Base-by-base conservation (phyloP, 129 eudicot species). In the Flaveria brownii region DNA sequence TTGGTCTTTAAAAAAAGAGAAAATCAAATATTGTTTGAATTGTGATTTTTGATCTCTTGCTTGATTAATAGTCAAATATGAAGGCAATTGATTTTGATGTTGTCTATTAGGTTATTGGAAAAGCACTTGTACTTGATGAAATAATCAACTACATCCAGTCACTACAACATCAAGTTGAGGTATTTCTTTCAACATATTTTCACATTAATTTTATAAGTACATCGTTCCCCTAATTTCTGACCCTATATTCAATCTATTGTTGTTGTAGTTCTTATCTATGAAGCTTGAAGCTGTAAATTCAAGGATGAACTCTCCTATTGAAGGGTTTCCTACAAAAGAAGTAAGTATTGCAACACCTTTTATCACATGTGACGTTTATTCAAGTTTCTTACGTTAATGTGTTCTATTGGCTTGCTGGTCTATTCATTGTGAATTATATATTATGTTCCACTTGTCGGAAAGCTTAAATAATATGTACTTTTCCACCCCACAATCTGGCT, bases 251-350 rank as follows among this genome's bases (percentile, higher is more conserved):
- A 1, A 62, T 84, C 12, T 25, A 25, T 61, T 54, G 63, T 57
- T 81, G 33, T 56, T 85, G 75, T 80, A 93, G 98, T 93, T 93
- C 81, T 81, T 93, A 80, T 93, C 97, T 10, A 88, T 93, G 97
- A 93, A 93, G 87, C 98, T 93, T 80, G 98, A 93, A 88, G 97
- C 96, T 57, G 98, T 93, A 52, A 91, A 87, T 80, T 75, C 98
- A 78, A 85, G 91, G 69, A 82, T 85, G 84, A 82, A 56, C 65
- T 84, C 91, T 30, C 71, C 87, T 11, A 77, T 85, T 30, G 92
- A 87, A 80, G 90, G 90, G 36, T 90, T 83, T 68, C 88, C 89
- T 47, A 60, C 87, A 57, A 93, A 91, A 91, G 92, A 85, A 63
- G 98, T 91, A 87, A 88, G 96, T 77, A 42, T 57, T 59, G 23